A percentile compares a stretch with the other conserved stretches of the same genome.
phyloP scores from a whole-genome alignment of 2,329 filamentous ascomycete species.

The Fusarium sp. region DNA sequence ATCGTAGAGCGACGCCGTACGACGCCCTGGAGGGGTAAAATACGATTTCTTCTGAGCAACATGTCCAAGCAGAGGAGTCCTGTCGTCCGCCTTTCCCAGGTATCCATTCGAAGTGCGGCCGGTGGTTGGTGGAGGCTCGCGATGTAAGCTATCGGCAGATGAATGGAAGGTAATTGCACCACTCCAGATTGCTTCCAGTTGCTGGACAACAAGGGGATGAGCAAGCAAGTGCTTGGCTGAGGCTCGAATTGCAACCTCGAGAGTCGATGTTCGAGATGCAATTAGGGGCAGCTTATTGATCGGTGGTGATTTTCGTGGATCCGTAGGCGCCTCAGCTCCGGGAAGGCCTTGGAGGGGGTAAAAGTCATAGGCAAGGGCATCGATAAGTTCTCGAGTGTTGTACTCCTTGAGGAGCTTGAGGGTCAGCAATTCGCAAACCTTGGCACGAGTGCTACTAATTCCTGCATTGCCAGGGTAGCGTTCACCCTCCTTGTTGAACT shows the following conservation, averaged over 20 bases:
- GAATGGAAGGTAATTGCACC: constrained; percentile 96
- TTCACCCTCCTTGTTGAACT: constrained; percentile 90
- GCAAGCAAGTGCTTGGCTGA: constrained; percentile 93
- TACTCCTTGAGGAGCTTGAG: constrained; percentile 93
- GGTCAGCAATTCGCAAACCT: constrained; percentile 90
- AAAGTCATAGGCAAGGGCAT: constrained; percentile 95
- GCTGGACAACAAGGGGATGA: constrained; percentile 91
- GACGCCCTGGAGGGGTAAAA: constrained; percentile 64
- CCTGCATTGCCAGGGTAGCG: constrained; percentile 86
- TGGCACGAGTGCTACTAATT: constrained; percentile 84
- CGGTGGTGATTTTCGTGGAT: constrained; percentile 52
- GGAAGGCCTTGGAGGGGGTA: constrained; percentile 88
- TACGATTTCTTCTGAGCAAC: constrained; percentile 50
- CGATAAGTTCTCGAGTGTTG: constrained; percentile 88
- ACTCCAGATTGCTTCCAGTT: constrained; percentile 97
- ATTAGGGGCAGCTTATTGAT: constrained; percentile 64
- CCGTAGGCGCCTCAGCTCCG: constrained; percentile 56
- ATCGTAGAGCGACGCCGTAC: constrained; percentile 89
- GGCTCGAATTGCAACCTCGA: constrained; percentile 93
- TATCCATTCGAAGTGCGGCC: constrained; percentile 46
- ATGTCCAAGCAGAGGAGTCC: constrained; percentile 66
- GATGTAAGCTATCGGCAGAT: constrained; percentile 85
- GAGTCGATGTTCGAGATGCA: constrained; percentile 84
- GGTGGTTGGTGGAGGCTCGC: constrained; percentile 57
- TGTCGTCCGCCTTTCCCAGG: constrained; percentile 57